Evolutionary conservation across 2,329 filamentous ascomycete species (phyloP), one percentile per base, ranked within the genome.

Genomic region (Colletotrichum endophyticum): DNA sequence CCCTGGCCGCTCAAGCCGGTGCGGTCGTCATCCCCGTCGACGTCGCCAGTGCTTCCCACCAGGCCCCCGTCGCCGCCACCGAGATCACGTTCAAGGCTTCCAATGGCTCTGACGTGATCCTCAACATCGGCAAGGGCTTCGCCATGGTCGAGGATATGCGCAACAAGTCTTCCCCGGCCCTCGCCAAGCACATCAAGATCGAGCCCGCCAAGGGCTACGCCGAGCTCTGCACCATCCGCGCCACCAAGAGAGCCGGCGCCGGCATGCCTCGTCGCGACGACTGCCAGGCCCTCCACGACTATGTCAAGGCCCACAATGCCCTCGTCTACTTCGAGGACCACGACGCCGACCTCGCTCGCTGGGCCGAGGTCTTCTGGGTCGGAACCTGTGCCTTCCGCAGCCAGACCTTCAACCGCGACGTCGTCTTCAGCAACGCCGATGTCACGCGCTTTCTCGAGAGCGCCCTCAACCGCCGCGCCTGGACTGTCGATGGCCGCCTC

Each of bases 201-300:
- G 56, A 39, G 22, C 30, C 6, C 16, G 32, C n/a, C 12, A 27
- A 32, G 9, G 27, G 66, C 28, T 11, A 22, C 30, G 27, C 66
- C 25, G 70, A 69, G 63, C 70, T 76, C 12, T 76, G 73, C 63
- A 64, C 70, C 19, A 59, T 69, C 12, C 63, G 57, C 5, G 57
- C 44, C 19, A 73, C 56, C 19, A 27, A 64, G 27, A 62, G 13
- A 27, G 70, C 8, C 9, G 59, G 59, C 34, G 22, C 34, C 27
- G 63, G 44, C 25, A 36, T 30, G 13, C 70, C 73, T 44, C 73
- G 57, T 44, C 73, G 70, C n/a, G 44, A 73, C 25, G 70, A 76
- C 8, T 76, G 73, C 28, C 70, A 76, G 27, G 64, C 73, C 11
- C 73, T 76, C 19, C 49, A 66, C 28, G 73, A 76, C 28, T 73